Conservation (phyloP, 164 flowering plant species). For the Aristolochia californica region DNA sequence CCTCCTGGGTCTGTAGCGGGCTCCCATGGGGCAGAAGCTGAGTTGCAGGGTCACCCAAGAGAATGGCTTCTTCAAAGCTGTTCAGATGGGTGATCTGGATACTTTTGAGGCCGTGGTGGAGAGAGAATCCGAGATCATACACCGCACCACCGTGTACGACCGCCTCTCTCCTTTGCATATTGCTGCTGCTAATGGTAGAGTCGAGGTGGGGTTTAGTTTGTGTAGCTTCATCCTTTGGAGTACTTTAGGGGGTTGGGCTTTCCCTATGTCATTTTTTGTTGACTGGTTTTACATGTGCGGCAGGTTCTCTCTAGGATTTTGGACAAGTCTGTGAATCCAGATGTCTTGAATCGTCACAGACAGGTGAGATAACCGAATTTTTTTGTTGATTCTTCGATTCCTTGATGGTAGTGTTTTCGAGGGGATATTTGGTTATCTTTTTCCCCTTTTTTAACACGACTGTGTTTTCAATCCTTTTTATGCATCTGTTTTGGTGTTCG, state of each 20-base stretch:
- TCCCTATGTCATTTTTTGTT: background rate
- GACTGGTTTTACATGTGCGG: background rate
- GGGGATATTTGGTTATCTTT: background rate
- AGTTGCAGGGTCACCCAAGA: constrained; percentile 39
- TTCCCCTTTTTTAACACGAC: background rate
- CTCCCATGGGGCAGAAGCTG: constrained; percentile 16
- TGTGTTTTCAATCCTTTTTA: background rate
- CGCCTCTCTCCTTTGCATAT: constrained; percentile 42
- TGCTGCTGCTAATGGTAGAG: constrained; percentile 49
- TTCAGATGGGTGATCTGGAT: constrained; percentile 41
- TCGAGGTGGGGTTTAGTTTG: constrained; percentile 36
- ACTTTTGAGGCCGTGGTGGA: constrained; percentile 25
- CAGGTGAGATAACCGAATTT: constrained; percentile 35
- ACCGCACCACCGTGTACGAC: constrained; percentile 22
- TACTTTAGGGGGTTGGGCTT: no score
- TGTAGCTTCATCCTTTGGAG: background rate
- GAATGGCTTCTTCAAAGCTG: constrained; percentile 48
- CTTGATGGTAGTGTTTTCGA: background rate
- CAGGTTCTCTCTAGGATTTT: constrained; percentile 63
- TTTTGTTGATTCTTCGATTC: background rate
- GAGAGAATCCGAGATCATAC: constrained; percentile 28
- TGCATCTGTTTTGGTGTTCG: background rate
- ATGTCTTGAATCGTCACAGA: constrained; percentile 67
- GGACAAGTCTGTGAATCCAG: constrained; percentile 51
- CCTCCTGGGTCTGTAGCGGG: constrained; percentile 2